Evolutionary conservation across 2,329 filamentous ascomycete genomes (phyloP).

Genomic region (Arthroderma uncinatum): DNA sequence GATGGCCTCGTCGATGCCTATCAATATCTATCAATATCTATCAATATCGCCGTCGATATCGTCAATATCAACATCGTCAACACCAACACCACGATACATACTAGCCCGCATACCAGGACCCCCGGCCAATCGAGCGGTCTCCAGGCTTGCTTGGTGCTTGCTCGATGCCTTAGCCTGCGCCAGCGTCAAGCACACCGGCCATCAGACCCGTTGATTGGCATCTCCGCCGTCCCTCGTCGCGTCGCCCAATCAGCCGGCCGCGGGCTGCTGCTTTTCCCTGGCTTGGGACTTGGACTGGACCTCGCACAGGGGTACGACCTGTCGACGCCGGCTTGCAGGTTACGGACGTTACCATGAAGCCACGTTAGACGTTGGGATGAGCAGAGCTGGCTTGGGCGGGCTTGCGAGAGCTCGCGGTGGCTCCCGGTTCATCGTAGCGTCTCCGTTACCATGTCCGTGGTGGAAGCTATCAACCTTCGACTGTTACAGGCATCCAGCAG

Average conservation of each 20-base stretch:
- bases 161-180: not conserved
- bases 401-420: not conserved
- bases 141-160: not conserved
- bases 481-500: too few relatives aligned
- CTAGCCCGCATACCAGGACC: conserved; percentile 2
- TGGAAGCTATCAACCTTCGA: conserved; percentile 1
- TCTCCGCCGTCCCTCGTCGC: not conserved
- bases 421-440: not conserved
- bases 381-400: not conserved
- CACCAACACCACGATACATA: too few relatives aligned
- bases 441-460: conserved; percentile 1
- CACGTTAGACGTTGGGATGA: not conserved
- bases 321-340: not conserved
- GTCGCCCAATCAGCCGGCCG: not conserved
- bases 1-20: too few relatives aligned
- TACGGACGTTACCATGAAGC: not conserved
- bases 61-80: too few relatives aligned
- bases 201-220: not conserved
- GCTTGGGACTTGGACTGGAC: not conserved
- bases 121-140: conserved; percentile 1
- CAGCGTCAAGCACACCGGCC: not conserved
- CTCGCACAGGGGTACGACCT: not conserved
- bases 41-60: too few relatives aligned
- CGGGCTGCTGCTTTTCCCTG: not conserved
- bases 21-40: too few relatives aligned